phyloP scores from a whole-genome alignment of 148 eudicot genomes.

The Chenopodium formosanum region DNA sequence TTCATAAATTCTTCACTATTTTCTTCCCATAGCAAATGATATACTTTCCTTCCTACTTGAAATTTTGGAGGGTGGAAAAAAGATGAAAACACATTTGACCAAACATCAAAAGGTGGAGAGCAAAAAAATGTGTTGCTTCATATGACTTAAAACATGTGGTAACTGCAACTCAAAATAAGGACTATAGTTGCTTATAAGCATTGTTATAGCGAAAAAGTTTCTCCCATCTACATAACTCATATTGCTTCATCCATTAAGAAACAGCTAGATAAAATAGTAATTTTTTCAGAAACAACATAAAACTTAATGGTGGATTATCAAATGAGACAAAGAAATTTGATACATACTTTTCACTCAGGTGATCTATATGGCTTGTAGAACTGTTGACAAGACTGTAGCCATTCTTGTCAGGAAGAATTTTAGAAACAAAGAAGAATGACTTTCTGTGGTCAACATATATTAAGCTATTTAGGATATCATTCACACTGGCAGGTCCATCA shows the following conservation, averaged over 20 bases:
- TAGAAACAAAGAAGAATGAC: slow-evolving; percentile 75
- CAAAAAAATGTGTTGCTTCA: neutral
- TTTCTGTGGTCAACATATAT: slow-evolving; percentile 74
- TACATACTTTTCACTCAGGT: slow-evolving; percentile 62
- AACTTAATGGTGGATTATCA: neutral
- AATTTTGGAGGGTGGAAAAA: neutral
- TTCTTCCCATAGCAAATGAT: slow-evolving; percentile 6
- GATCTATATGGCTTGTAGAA: slow-evolving; percentile 48
- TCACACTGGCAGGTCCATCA: slow-evolving; percentile 52
- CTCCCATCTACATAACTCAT: neutral
- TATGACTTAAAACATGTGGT: neutral
- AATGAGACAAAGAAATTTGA: slow-evolving; percentile 17
- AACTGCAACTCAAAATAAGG: neutral
- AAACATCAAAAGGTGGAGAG: neutral
- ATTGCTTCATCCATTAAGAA: neutral
- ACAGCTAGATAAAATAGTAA: neutral
- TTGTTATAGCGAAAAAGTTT: neutral
- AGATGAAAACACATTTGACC: neutral
- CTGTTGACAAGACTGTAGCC: slow-evolving; percentile 51
- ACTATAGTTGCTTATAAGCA: neutral
- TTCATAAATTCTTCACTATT: neutral
- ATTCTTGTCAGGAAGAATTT: slow-evolving; percentile 54
- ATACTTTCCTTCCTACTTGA: neutral
- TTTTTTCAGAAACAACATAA: neutral
- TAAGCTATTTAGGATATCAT: slow-evolving; percentile 68